Evolutionary conservation across 1,284 basidiomycete species (phyloP), one percentile per base, ranked within the genome.

Genomic region (Fomitiporia mediterranea): DNA sequence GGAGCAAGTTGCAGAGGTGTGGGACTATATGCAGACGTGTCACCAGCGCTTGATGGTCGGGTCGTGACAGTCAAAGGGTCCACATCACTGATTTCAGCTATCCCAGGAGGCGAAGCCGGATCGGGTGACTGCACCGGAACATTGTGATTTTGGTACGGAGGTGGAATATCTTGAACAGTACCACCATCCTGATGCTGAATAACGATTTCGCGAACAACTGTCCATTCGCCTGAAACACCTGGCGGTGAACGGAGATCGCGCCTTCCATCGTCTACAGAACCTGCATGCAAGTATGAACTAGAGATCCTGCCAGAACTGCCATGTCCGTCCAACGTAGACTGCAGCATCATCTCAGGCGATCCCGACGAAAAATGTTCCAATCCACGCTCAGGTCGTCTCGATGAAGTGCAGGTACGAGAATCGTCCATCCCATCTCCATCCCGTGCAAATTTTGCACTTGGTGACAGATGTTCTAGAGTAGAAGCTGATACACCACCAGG

Each of bases 171-270:
- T 51, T 67, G 65, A 9, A 70, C 65, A 44, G 66, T 60, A 17
- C 67, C 67, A 28, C 66, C 69, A 35, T 68, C 69, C 4, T 64
- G 62, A 50, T 69, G 68, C 48, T 70, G 69, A 30, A 69, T 66
- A 59, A 69, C 67, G 57, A 68, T 65, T 49, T 68, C 67, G 13
- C 66, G 64, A 30, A 62, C 58, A 21, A 59, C 44, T 7, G 4
- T 17, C 42, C 42, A 54, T n/a, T 54, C 28, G 21, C 37, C 2
- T 13, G 52, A 38, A 7, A 35, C 42, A 23, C 52, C 40, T 2
- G 52, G 30, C 4, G 40, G 30, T 2, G 47, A n/a, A 9, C 30
- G 52, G 27, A 25, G 52, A 19, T 27, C 8, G 17, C n/a, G 19
- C 30, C 30, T 21, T 5, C n/a, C 21, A 23, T 8, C 21, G 25